Evolutionary conservation across 1,284 basidiomycete genomes (phyloP).

Genomic region (Ustilago shanxiensis): DNA sequence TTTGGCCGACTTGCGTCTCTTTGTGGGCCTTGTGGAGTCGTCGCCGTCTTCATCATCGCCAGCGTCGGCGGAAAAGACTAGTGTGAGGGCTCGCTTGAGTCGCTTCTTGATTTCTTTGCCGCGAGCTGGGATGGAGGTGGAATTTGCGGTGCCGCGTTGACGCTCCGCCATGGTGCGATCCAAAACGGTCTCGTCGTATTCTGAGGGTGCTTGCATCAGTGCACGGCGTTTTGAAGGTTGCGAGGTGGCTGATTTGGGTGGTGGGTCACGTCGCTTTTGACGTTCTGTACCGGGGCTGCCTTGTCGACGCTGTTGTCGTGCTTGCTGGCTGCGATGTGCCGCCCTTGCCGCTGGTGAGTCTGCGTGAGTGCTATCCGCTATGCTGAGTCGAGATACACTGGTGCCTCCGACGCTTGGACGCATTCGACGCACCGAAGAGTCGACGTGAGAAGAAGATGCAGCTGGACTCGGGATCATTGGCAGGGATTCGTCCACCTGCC

Average conservation of each 20-base stretch:
- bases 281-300: constrained; percentile 29
- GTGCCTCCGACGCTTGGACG: constrained; percentile 32
- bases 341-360: constrained; percentile 46
- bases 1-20: constrained; percentile 38
- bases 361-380: constrained; percentile 11
- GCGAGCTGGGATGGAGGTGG: constrained; percentile 1
- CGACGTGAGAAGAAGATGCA: constrained; percentile 29
- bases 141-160: constrained; percentile 7
- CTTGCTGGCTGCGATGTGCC: constrained; percentile 32
- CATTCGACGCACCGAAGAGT: constrained; percentile 29
- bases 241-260: constrained; percentile 21
- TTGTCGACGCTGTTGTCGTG: constrained; percentile 38
- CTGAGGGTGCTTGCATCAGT: constrained; percentile 22
- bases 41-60: constrained; percentile 18
- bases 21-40: background rate
- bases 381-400: constrained; percentile 32
- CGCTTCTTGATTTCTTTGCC: constrained; percentile 41
- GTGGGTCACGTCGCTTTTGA: constrained; percentile 14
- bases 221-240: constrained; percentile 13
- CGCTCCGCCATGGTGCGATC: constrained; percentile 44
- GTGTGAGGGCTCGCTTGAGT: constrained; percentile 42
- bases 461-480: constrained; percentile 40
- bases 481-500: constrained; percentile 20
- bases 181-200: constrained; percentile 36
- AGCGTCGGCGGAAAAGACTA: constrained; percentile 39